Evolutionary conservation across 2,329 filamentous ascomycete species (phyloP).

Genomic region (Microascus cirrosus): DNA sequence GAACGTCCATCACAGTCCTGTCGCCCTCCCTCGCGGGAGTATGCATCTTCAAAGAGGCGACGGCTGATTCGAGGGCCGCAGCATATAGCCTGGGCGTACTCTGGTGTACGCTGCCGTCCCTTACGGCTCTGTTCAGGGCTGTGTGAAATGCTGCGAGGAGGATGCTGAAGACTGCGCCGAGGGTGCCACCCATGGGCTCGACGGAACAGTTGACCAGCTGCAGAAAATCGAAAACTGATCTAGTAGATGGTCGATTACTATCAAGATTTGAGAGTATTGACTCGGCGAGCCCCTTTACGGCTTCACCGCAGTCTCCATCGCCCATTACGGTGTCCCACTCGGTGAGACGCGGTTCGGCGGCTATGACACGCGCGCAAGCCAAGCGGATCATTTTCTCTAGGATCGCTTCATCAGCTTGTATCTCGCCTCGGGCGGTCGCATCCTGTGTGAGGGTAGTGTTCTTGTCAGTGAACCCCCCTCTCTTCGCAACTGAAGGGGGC

Average conservation of each 20-base stretch:
- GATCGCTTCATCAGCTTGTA: conserved; percentile 6
- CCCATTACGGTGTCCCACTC: conserved; percentile 53
- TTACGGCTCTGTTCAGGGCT: conserved; percentile 18
- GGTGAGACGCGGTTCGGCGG: conserved; percentile 51
- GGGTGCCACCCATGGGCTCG: conserved; percentile 40
- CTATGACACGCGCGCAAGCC: conserved; percentile 40
- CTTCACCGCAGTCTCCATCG: conserved; percentile 57
- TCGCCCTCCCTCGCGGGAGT: conserved; percentile 44
- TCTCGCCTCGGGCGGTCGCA: too few species aligned
- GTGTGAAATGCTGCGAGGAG: conserved; percentile 37
- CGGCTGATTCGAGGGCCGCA: conserved; percentile 26
- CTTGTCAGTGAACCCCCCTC: conserved; percentile 25
- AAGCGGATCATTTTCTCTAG: conserved; percentile 44
- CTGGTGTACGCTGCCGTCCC: conserved; percentile 22
- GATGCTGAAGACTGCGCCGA: conserved; percentile 41
- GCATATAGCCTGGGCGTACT: conserved; percentile 16
- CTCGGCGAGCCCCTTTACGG: conserved; percentile 40
- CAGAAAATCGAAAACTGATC: conserved; percentile 21
- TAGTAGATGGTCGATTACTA: not conserved
- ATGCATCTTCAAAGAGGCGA: conserved; percentile 35
- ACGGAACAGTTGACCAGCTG: conserved; percentile 43
- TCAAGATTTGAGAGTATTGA: conserved; percentile 34
- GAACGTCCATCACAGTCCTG: conserved; percentile 44
- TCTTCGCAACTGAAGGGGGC: conserved; percentile 19
- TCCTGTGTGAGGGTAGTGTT: too few species aligned